These are phyloP conservation scores for Emericellopsis cladophorae DNA, from an alignment of 2,329 filamentous ascomycete genomes.

Conservation along the genomic window DNA sequence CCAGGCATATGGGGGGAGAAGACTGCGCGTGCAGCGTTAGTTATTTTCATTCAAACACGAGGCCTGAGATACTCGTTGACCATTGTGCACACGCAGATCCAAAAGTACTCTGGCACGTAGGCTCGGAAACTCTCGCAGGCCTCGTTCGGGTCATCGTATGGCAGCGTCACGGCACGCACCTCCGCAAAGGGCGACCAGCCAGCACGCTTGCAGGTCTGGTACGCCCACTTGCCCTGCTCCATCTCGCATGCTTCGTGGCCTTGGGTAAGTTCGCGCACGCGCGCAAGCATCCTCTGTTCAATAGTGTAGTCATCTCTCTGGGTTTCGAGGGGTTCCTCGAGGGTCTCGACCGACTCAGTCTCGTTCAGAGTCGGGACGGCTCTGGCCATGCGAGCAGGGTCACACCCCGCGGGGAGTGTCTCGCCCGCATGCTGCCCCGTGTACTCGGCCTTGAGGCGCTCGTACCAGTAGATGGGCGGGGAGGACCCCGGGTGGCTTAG, in stretches of 20 bases:
- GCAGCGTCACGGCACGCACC: constrained; percentile 12
- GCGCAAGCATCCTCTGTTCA: constrained; percentile 9
- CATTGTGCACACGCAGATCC: constrained; percentile 11
- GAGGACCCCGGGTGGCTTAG: not conserved
- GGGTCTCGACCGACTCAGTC: constrained; percentile 5
- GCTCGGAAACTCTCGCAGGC: constrained; percentile 14
- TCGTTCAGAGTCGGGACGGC: constrained; percentile 11
- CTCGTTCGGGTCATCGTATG: constrained; percentile 13
- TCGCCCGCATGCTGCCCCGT: constrained; percentile 12
- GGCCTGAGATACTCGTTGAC: constrained; percentile 4
- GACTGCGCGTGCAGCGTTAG: constrained; percentile 1
- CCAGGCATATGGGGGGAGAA: constrained; percentile 6
- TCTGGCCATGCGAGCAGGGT: constrained; percentile 10
- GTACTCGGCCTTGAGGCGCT: constrained; percentile 13
- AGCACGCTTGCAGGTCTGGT: constrained; percentile 11
- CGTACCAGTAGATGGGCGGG: constrained; percentile 9
- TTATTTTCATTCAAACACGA: not conserved
- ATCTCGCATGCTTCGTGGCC: constrained; percentile 13
- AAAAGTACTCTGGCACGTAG: constrained; percentile 13
- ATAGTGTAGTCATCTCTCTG: constrained; percentile 15
- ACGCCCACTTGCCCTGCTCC: constrained; percentile 13
- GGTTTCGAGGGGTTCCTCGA: constrained; percentile 7
- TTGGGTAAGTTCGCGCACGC: constrained; percentile 8
- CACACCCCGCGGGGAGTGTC: constrained; percentile 11
- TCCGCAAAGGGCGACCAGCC: constrained; percentile 13